phyloP scores from a whole-genome alignment of 1,139 yeast species.

The Kurtzmaniella quercitrusa region DNA sequence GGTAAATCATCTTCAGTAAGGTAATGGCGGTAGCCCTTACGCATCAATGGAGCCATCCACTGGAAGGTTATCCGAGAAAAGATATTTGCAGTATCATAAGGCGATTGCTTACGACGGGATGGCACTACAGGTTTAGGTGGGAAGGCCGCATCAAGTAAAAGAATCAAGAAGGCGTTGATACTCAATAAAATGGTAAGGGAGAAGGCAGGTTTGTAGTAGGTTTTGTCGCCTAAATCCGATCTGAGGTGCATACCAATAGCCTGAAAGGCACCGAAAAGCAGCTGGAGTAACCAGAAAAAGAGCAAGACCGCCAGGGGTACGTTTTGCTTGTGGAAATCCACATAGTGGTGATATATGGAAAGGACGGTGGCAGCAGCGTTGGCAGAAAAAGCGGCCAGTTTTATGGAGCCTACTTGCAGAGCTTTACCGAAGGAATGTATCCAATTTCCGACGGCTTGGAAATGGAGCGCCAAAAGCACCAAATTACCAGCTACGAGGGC shows the following conservation, averaged over 20 bases:
- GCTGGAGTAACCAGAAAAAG: slow-evolving; percentile 69
- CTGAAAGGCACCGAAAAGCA: slow-evolving; percentile 35
- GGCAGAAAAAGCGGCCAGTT: slow-evolving; percentile 36
- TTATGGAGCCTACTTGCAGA: slow-evolving; percentile 34
- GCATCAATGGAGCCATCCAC: slow-evolving; percentile 94
- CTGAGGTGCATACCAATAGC: slow-evolving; percentile 49
- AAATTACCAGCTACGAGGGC: slow-evolving; percentile 39
- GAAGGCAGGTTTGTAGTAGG: slow-evolving; percentile 31
- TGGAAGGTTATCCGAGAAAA: slow-evolving; percentile 76
- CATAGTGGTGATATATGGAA: slow-evolving; percentile 56
- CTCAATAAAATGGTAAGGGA: slow-evolving; percentile 37
- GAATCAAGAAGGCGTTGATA: slow-evolving; percentile 46
- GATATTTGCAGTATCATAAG: slow-evolving; percentile 78
- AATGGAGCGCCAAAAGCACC: slow-evolving; percentile 24
- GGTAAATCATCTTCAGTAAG: slow-evolving; percentile 80
- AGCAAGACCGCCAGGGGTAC: slow-evolving; percentile 69
- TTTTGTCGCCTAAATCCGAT: slow-evolving; percentile 26
- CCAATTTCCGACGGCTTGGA: slow-evolving; percentile 12
- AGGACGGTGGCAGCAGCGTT: slow-evolving; percentile 43
- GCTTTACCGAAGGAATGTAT: slow-evolving; percentile 6
- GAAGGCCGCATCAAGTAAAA: slow-evolving; percentile 49
- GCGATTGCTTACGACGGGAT: slow-evolving; percentile 41
- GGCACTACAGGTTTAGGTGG: slow-evolving; percentile 34
- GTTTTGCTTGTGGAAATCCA: slow-evolving; percentile 64
- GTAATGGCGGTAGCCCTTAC: slow-evolving; percentile 69